These are phyloP conservation scores for Lasiosphaeriaceae sp. DNA, from an alignment of 495 filamentous ascomycete genomes.

Conservation along the genomic window DNA sequence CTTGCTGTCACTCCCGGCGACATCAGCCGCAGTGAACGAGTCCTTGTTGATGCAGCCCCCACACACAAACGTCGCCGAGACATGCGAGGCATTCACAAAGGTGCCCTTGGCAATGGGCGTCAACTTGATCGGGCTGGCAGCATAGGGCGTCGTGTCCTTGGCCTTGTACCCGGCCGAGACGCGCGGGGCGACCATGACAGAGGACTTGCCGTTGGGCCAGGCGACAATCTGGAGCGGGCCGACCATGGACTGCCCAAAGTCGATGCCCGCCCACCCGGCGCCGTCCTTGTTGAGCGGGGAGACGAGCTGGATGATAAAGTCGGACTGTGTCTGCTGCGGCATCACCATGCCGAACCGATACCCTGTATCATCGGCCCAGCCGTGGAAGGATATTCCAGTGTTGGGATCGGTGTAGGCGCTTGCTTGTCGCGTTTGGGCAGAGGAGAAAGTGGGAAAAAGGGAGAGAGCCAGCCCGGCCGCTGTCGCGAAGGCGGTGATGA, in stretches of 20 bases:
- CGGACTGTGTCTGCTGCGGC: slow-evolving; percentile 14
- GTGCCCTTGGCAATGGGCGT: slow-evolving; percentile 18
- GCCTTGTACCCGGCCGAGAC: slow-evolving; percentile 9
- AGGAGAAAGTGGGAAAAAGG: too few species aligned
- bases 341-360: slow-evolving; percentile 28
- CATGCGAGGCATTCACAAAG: slow-evolving; percentile 21
- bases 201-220: slow-evolving; percentile 14
- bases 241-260: slow-evolving; percentile 18
- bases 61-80: slow-evolving; percentile 25
- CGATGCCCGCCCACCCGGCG: slow-evolving; percentile 25
- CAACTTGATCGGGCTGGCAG: slow-evolving; percentile 1
- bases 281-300: slow-evolving; percentile 14
- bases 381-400: slow-evolving; percentile 23
- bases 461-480: too few species aligned
- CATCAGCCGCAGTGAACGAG: slow-evolving; percentile 13
- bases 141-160: slow-evolving; percentile 11
- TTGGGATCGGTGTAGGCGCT: slow-evolving; percentile 21
- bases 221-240: slow-evolving; percentile 18
- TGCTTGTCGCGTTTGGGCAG: too few species aligned
- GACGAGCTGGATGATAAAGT: slow-evolving; percentile 29
- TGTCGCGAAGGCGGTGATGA: too few species aligned
- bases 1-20: not conserved
- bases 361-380: slow-evolving; percentile 10
- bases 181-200: slow-evolving; percentile 13
- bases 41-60: slow-evolving; percentile 19